These are phyloP conservation scores for Bombardia bombarda DNA, from an alignment of 495 filamentous ascomycete species.

Conservation along the genomic window DNA sequence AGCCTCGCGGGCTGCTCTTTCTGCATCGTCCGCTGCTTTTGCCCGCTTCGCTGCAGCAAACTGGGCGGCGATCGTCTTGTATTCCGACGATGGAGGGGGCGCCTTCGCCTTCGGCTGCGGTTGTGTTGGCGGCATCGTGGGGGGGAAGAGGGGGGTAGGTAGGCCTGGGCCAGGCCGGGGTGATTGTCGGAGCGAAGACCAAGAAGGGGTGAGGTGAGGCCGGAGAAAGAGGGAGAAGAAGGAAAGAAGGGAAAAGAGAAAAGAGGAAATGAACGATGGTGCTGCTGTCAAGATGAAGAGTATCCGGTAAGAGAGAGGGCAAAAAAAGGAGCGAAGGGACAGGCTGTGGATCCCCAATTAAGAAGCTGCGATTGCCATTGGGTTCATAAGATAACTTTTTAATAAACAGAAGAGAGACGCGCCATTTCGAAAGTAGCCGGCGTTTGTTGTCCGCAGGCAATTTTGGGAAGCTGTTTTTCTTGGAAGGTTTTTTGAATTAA, in stretches of 20 bases:
- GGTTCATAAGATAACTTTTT: neutral
- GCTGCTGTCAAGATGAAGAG: too few species aligned
- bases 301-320: conserved; percentile 16
- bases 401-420: conserved; percentile 6
- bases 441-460: neutral
- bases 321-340: conserved; percentile 18
- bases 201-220: neutral
- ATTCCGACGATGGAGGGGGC: conserved; percentile 21
- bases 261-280: neutral
- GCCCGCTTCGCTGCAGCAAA: conserved; percentile 40
- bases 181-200: neutral
- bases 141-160: neutral
- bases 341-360: conserved; percentile 8
- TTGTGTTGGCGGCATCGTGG: conserved; percentile 14
- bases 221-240: conserved; percentile 1
- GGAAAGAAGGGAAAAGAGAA: neutral
- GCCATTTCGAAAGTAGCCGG: conserved; percentile 17
- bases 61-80: conserved; percentile 35
- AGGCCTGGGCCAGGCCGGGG: too few species aligned
- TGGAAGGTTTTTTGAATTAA: neutral
- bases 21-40: conserved; percentile 28
- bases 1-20: neutral
- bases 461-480: neutral
- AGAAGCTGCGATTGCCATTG: conserved; percentile 10
- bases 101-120: conserved; percentile 16